Evolutionary conservation across 306 rosid genomes (phyloP).

Genomic region (Lupinus albus): DNA sequence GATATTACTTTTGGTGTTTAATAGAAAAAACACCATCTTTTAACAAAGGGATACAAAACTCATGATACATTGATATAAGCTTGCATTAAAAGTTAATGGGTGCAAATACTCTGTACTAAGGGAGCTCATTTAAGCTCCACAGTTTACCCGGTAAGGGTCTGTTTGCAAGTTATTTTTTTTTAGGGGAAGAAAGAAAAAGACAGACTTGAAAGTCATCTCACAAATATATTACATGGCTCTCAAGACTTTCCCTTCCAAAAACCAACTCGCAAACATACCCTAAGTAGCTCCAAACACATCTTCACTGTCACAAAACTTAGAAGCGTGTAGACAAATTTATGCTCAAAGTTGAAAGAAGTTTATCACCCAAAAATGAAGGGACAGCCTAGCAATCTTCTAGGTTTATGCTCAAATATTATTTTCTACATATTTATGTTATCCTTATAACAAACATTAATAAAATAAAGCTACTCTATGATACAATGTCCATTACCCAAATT

Average conservation of each 20-base stretch:
- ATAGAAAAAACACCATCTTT: not conserved
- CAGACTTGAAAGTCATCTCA: too few relatives aligned
- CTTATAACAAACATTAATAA: slow-evolving; percentile 4
- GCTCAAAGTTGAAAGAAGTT: slow-evolving; percentile 14
- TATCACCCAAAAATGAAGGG: slow-evolving; percentile 14
- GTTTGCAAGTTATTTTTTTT: too few relatives aligned
- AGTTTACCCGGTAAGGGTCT: too few relatives aligned
- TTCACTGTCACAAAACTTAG: not conserved
- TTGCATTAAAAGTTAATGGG: slow-evolving; percentile 21
- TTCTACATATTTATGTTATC: slow-evolving; percentile 21
- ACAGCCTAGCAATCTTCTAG: slow-evolving; percentile 14
- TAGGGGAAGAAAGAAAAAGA: too few relatives aligned
- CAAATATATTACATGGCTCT: too few relatives aligned
- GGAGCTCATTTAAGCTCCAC: not conserved
- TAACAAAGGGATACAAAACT: slow-evolving; percentile 10
- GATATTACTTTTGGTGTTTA: slow-evolving; percentile 9
- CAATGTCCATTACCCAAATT: slow-evolving; percentile 21
- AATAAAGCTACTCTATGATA: slow-evolving; percentile 19
- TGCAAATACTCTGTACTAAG: slow-evolving; percentile 10
- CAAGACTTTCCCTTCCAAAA: too few relatives aligned
- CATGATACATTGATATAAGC: slow-evolving; percentile 11
- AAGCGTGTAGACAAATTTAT: slow-evolving; percentile 15
- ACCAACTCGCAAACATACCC: too few relatives aligned
- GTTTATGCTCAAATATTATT: slow-evolving; percentile 20
- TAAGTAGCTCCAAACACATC: slow-evolving; percentile 16